Conservation (phyloP, 176 grass and related monocot species). For the Thinopyrum elongatum region DNA sequence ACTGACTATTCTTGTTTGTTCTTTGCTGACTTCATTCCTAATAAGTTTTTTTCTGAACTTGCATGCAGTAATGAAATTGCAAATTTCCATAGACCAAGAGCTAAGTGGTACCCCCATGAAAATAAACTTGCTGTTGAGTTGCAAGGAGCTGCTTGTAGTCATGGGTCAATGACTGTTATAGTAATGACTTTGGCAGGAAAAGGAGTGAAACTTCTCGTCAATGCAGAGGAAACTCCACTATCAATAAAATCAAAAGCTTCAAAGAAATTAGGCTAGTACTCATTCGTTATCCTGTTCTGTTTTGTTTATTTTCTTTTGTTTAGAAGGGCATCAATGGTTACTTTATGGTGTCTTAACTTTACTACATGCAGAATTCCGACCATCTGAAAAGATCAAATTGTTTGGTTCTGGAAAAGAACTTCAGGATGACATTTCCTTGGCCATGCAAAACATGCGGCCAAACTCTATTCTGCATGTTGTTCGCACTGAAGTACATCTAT, state of each 20-base stretch:
- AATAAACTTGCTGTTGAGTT: conserved; percentile 74
- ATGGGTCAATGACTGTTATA: conserved; percentile 76
- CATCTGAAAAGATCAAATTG: conserved; percentile 72
- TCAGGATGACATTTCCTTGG: conserved; percentile 64
- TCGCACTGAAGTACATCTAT: conserved; percentile 75
- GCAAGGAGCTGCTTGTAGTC: conserved; percentile 51
- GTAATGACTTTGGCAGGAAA: conserved; percentile 86
- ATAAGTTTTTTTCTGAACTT: not conserved
- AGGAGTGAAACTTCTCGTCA: conserved; percentile 72
- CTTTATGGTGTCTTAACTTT: conserved; percentile 14
- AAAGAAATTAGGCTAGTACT: conserved; percentile 80
- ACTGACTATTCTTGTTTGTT: conserved; percentile 19
- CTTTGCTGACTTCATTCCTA: conserved; percentile 13
- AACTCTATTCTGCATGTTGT: conserved; percentile 91
- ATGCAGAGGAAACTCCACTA: conserved; percentile 72
- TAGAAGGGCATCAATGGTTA: not conserved
- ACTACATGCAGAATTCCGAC: conserved; percentile 65
- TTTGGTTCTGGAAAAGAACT: conserved; percentile 87
- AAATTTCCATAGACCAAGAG: conserved; percentile 92
- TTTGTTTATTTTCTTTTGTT: conserved; percentile 20
- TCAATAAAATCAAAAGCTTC: conserved; percentile 86
- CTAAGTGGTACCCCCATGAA: conserved; percentile 87
- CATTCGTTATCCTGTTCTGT: not conserved
- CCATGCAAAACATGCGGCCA: conserved; percentile 61
- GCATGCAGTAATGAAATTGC: conserved; percentile 83